Conservation (phyloP, 2,329 filamentous ascomycete species). For the Aspergillus felis region DNA sequence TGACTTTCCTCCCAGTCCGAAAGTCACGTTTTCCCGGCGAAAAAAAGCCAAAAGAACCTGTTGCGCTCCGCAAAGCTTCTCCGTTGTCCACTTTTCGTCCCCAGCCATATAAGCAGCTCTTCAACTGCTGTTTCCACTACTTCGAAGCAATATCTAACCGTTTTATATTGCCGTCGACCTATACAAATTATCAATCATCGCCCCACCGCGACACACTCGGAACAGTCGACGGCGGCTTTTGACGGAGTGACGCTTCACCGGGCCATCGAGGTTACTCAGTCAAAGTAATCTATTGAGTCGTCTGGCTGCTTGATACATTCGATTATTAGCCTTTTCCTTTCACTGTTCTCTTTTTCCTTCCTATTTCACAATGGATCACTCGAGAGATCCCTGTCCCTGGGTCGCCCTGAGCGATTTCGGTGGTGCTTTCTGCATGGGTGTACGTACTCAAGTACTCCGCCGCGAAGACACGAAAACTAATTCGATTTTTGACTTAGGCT, state of each 20-base stretch:
- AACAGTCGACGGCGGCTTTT: neutral
- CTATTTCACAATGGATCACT: conserved; percentile 72
- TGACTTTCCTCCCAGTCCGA: conserved; percentile 5
- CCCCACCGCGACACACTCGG: neutral
- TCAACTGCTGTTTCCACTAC: neutral
- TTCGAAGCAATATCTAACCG: neutral
- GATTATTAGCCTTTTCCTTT: conserved; percentile 5
- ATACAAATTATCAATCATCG: neutral
- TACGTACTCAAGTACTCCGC: conserved; percentile 50
- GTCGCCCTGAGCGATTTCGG: conserved; percentile 97
- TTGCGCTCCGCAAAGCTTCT: conserved; percentile 13
- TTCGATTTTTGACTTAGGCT: conserved; percentile 46
- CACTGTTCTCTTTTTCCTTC: neutral
- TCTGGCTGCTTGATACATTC: neutral
- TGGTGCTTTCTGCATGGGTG: conserved; percentile 94
- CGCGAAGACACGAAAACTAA: conserved; percentile 15
- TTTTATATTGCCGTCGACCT: neutral
- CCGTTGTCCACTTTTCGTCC: conserved; percentile 11
- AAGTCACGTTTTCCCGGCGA: conserved; percentile 21
- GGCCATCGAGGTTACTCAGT: neutral
- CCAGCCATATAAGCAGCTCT: neutral
- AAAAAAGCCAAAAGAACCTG: conserved; percentile 20
- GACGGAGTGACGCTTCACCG: conserved; percentile 3
- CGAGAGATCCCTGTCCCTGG: conserved; percentile 93
- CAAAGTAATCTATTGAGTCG: neutral